Evolutionary conservation across 1,284 basidiomycete genomes (phyloP).

Genomic region (Apiotrichum akiyoshidainum): DNA sequence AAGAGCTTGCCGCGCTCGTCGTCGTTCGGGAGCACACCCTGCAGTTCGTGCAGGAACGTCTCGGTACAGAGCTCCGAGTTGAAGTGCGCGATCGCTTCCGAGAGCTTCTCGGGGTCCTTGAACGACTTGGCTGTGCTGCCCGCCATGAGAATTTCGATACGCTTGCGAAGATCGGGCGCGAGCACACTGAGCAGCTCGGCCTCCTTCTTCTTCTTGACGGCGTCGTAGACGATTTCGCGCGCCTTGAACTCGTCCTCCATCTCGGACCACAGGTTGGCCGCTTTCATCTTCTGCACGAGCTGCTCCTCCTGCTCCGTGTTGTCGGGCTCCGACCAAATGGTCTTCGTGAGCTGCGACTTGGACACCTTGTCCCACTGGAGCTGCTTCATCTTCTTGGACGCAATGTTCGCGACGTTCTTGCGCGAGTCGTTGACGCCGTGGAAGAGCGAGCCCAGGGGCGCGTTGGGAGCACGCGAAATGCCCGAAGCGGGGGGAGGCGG

Average conservation of each 20-base stretch:
- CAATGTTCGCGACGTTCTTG: constrained; percentile 81
- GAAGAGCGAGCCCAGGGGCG: constrained; percentile 37
- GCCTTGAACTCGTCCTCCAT: constrained; percentile 99
- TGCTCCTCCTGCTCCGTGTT: constrained; percentile 63
- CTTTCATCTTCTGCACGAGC: constrained; percentile 72
- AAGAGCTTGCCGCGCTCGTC: constrained; percentile 92
- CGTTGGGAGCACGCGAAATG: constrained; percentile 37
- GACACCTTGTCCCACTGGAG: constrained; percentile 97
- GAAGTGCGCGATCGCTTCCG: constrained; percentile 75
- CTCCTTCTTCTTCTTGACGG: constrained; percentile 62
- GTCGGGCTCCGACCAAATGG: constrained; percentile 75
- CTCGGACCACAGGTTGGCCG: constrained; percentile 85
- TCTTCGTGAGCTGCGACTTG: constrained; percentile 74
- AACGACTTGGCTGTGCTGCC: constrained; percentile 63
- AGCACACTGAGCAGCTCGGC: constrained; percentile 88
- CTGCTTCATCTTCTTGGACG: constrained; percentile 92
- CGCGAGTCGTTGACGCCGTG: constrained; percentile 54
- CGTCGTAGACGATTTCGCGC: constrained; percentile 72
- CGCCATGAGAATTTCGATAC: constrained; percentile 86
- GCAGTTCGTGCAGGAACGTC: constrained; percentile 79
- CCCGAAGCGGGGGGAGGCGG: constrained; percentile 16
- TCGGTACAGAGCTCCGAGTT: constrained; percentile 80
- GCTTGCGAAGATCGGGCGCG: constrained; percentile 82
- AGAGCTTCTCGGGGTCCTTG: constrained; percentile 75
- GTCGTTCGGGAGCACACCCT: constrained; percentile 78